Conservation (phyloP, 1,139 yeast genomes). For the Kodamaea plutei region DNA sequence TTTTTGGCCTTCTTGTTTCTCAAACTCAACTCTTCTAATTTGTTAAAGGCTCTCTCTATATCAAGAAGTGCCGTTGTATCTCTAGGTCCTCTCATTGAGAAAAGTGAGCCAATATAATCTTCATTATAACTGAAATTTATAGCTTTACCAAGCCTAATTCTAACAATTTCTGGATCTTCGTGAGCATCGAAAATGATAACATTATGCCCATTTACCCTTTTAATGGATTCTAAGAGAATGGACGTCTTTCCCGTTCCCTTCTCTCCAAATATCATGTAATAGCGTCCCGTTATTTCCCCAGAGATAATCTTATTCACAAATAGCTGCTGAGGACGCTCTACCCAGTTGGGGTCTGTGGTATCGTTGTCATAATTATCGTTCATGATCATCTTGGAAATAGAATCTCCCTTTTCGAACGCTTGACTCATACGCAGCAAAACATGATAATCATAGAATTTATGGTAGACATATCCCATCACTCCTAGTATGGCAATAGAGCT, state of each 20-base stretch:
- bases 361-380: conserved; percentile 40
- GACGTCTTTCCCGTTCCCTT: conserved; percentile 87
- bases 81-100: conserved; percentile 81
- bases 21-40: conserved; percentile 55
- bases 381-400: conserved; percentile 56
- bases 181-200: conserved; percentile 80
- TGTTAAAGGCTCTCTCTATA: conserved; percentile 77
- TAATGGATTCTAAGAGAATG: conserved; percentile 64
- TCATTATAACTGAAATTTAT: conserved; percentile 71
- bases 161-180: conserved; percentile 79
- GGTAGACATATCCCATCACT: conserved; percentile 68
- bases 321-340: conserved; percentile 65
- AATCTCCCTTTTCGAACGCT: conserved; percentile 69
- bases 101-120: conserved; percentile 78
- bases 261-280: conserved; percentile 73
- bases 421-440: conserved; percentile 61
- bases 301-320: conserved; percentile 61
- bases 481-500: conserved; percentile 72
- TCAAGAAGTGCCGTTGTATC: conserved; percentile 81
- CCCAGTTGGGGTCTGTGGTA: conserved; percentile 46
- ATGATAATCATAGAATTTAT: conserved; percentile 54
- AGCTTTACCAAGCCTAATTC: conserved; percentile 74
- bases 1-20: conserved; percentile 44
- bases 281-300: conserved; percentile 63
- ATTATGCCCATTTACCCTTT: conserved; percentile 57